Evolutionary conservation across 2,329 filamentous ascomycete species (phyloP).

Genomic region (Elsinoe batatas): DNA sequence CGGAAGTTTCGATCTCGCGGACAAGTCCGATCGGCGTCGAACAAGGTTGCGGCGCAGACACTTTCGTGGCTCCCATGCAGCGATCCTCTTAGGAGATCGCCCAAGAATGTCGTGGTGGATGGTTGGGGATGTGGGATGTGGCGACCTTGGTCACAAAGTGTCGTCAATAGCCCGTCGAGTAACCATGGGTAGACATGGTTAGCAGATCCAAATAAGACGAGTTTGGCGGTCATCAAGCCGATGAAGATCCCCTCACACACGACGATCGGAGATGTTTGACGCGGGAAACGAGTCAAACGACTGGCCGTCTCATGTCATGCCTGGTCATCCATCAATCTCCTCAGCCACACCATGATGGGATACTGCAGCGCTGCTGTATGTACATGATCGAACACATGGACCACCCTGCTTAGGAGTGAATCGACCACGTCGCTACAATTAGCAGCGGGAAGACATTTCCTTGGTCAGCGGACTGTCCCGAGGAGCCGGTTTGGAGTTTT

Average conservation of each 20-base stretch:
- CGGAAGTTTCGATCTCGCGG: background rate
- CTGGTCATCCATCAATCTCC: background rate
- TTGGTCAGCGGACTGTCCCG: background rate
- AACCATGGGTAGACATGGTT: background rate
- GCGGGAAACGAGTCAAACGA: background rate
- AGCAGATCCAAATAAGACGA: background rate
- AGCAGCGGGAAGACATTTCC: background rate
- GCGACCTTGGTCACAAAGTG: background rate
- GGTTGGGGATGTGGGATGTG: background rate
- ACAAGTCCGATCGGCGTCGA: background rate
- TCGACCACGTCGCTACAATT: background rate
- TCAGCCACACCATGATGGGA: background rate
- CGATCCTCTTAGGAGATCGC: background rate
- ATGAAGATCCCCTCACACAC: background rate
- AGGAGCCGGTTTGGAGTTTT: background rate
- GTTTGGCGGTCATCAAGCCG: background rate
- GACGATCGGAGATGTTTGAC: constrained; percentile 5
- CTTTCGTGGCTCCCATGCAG: background rate
- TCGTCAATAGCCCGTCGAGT: constrained; percentile 1
- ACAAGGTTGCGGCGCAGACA: background rate
- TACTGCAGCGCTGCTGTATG: background rate
- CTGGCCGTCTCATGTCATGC: background rate
- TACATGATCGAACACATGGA: background rate
- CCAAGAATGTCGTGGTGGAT: background rate
- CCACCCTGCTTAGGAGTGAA: background rate